Base-by-base conservation (phyloP, 208 protist genomes). In the Naegleria fowleri region DNA sequence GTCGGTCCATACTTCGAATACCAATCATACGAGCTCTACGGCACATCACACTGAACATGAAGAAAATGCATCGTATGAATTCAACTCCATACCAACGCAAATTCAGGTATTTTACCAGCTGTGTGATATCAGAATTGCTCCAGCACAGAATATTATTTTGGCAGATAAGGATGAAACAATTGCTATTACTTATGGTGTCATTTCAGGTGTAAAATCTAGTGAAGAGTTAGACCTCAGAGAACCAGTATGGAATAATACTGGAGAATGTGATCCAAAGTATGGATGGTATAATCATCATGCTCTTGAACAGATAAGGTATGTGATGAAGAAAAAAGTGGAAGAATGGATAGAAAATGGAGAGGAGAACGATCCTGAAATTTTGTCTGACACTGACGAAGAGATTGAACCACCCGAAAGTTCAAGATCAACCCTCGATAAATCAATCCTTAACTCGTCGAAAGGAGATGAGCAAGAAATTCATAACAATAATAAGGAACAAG, bases 251-350 rank as follows among this genome's bases (percentile, higher is more conserved):
- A 11, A 43, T 19, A 13, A 58, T 39, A 58, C 6, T 88, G 85
- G 0, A 15, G 43, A 33, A 88, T 88, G 85, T 88, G n/a, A 48
- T 39, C 9, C 19, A 58, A 88, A 88, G 22, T 58, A 5, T 59
- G 85, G 85, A 38, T 88, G 85, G 85, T 88, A 88, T 29, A 33
- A 40, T 19, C 9, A 39, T 11, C n/a, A 88, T 58, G 85, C 85
- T 36, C n/a, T 88, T 5, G 85, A 88, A 39, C 85, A 88, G 22
- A 15, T 88, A 1, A 16, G 85, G 4, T n/a, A 40, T 13, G 6
- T 58, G 3, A 88, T 88, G 85, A 88, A 88, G 41, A 88, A 88
- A 16, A 48, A 88, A 36, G 25, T 88, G 0, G 85, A 88, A 13
- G 7, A 48, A 22, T 88, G 85, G 85, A 19, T 88, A 6, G 41